Base-by-base conservation (phyloP, 306 rosid species). In the Pterocarpus santalinus region DNA sequence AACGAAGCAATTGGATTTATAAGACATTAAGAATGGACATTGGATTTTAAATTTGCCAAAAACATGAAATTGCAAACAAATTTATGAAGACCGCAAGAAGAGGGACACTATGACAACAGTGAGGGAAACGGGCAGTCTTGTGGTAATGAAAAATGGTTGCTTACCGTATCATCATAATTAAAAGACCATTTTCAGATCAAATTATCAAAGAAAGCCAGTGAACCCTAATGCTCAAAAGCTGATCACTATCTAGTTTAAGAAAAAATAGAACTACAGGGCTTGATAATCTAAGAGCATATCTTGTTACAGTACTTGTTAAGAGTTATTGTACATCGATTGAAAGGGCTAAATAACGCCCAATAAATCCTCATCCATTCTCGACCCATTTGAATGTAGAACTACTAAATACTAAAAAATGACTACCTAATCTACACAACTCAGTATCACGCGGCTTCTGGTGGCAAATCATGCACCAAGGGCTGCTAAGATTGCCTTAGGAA, bases 401-500 rank as follows among this genome's bases (percentile, higher is more conserved):
- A 86, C 82, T 80, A 80, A 79, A 47, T 77, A 77, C 92, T 89
- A 88, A 90, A 92, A 94, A 90, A 92, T 92, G 94, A 91, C 96
- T 87, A 88, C 79, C 97, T 92, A 88, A 78, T 88, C 93, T 92
- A 91, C 91, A 83, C 81, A 88, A 85, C 92, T 90, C 91, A 81
- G 86, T 90, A 83, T 89, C 81, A 84, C 85, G 88, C 88, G 75
- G 88, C 90, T 86, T 84, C 90, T 86, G 72, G 88, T 76, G 86
- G 90, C 88, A 89, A 71, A 82, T 76, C 90, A 81, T 65, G 90
- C 86, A 82, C 87, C 91, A 84, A 73, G 82, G 83, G 90, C 83
- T 84, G 88, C 92, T 80, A 76, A 75, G 89, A 78, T 78, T 83
- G 81, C 95, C 94, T 76, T 72, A 33, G 93, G 91, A 91, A 85